Conservation (phyloP, 495 filamentous ascomycete species). For the Letharia columbiana region DNA sequence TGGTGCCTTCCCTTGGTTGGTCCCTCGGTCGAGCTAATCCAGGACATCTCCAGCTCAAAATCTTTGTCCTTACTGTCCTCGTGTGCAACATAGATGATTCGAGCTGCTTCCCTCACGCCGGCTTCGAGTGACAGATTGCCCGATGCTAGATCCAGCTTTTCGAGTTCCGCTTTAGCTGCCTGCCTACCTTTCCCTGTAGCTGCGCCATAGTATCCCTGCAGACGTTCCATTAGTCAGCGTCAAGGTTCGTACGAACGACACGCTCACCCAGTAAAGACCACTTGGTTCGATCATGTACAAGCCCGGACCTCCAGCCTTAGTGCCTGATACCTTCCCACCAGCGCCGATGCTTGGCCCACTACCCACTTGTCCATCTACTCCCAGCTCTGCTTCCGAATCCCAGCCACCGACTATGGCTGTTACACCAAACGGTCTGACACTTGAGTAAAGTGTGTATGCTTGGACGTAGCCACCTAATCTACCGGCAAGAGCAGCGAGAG, state of each 20-base stretch:
- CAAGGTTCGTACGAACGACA: not conserved
- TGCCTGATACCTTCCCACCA: conserved; percentile 67
- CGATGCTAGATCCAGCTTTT: conserved; percentile 86
- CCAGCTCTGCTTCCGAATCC: conserved; percentile 71
- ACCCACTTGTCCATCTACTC: conserved; percentile 83
- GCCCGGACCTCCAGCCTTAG: conserved; percentile 75
- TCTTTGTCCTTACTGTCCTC: conserved; percentile 98
- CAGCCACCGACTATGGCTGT: conserved; percentile 91
- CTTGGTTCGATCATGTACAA: conserved; percentile 99
- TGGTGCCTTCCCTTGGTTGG: conserved; percentile 87
- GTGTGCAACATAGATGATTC: conserved; percentile 93
- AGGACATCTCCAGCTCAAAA: conserved; percentile 98
- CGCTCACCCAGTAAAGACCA: conserved; percentile 79
- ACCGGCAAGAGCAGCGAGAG: conserved; percentile 73
- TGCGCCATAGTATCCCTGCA: conserved; percentile 87
- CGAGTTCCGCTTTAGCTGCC: conserved; percentile 91
- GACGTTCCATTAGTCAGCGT: conserved; percentile 6
- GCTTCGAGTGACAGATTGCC: conserved; percentile 69
- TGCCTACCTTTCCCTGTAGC: conserved; percentile 95
- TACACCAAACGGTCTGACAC: conserved; percentile 91
- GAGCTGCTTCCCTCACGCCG: conserved; percentile 90
- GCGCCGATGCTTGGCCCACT: conserved; percentile 64
- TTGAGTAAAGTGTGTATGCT: conserved; percentile 93
- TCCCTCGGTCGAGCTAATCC: conserved; percentile 74
- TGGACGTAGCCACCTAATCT: conserved; percentile 93